phyloP scores from a whole-genome alignment of 179 eudicot genomes.

The Heliamphora ciliata region DNA sequence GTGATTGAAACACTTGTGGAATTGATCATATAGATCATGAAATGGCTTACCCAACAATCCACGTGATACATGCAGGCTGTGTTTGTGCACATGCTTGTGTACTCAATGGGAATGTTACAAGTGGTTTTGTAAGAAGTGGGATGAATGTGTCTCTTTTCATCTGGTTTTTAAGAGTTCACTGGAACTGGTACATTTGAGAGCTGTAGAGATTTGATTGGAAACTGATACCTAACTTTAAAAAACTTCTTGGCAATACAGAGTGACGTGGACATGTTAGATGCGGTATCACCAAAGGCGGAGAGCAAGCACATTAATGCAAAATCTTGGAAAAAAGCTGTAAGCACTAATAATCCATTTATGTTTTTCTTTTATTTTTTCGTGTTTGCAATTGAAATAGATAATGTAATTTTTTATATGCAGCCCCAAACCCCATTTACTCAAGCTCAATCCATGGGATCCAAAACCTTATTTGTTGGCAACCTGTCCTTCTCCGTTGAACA shows the following conservation, averaged over 20 bases:
- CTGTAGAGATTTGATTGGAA: too few species aligned
- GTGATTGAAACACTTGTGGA: too few species aligned
- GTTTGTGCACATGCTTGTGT: too few species aligned
- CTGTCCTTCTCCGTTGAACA: constrained; percentile 45
- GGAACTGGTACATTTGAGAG: too few species aligned
- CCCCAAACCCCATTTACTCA: constrained; percentile 61
- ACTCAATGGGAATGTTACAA: too few species aligned
- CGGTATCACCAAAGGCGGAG: constrained; percentile 21
- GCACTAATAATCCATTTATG: background rate
- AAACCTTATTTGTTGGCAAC: constrained; percentile 68
- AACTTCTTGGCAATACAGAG: background rate
- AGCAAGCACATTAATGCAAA: background rate
- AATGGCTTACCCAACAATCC: too few species aligned
- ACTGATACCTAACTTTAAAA: too few species aligned
- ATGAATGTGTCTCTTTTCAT: too few species aligned
- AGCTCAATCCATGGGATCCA: constrained; percentile 40
- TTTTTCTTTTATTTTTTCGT: background rate
- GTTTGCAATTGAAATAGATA: background rate
- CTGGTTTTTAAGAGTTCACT: too few species aligned
- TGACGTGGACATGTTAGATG: constrained; percentile 82
- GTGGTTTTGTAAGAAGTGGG: too few species aligned
- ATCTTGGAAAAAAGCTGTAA: constrained; percentile 33
- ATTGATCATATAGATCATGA: too few species aligned
- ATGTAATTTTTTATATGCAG: constrained; percentile 28
- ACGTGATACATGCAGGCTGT: too few species aligned